These are phyloP conservation scores for Flueggea neowawraea DNA, from an alignment of 441 rosid species.

Conservation along the genomic window DNA sequence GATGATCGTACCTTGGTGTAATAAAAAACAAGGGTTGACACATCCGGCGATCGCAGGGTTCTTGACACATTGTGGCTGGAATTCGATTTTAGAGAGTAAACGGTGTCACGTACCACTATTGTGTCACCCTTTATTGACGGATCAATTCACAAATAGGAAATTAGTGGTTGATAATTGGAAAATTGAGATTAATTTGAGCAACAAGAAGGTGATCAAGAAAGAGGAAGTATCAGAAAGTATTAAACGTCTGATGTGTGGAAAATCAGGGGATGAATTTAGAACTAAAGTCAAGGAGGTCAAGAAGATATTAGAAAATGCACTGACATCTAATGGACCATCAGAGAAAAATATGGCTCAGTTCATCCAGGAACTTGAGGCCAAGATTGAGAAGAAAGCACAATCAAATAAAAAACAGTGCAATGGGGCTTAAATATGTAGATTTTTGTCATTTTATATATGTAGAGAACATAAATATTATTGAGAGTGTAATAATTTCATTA, in stretches of 20 bases:
- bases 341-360: conserved; percentile 36
- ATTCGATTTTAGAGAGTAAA: conserved; percentile 54
- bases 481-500: too few relatives aligned
- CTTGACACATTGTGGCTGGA: conserved; percentile 63
- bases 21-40: conserved; percentile 36
- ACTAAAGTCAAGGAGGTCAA: conserved; percentile 29
- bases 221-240: conserved; percentile 42
- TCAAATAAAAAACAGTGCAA: not conserved
- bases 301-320: conserved; percentile 35
- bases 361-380: conserved; percentile 26
- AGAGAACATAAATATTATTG: not conserved
- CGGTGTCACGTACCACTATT: conserved; percentile 51
- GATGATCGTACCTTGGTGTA: conserved; percentile 57
- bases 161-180: conserved; percentile 66
- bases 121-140: conserved; percentile 56
- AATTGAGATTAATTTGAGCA: conserved; percentile 49
- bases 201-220: conserved; percentile 22
- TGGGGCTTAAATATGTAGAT: not conserved
- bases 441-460: too few relatives aligned
- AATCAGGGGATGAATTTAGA: conserved; percentile 28
- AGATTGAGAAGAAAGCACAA: conserved; percentile 17
- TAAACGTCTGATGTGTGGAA: conserved; percentile 33
- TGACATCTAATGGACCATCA: conserved; percentile 46
- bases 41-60: conserved; percentile 46
- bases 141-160: conserved; percentile 66